These are phyloP conservation scores for Russula dissimulans DNA, from an alignment of 768 basidiomycete genomes.

Conservation along the genomic window DNA sequence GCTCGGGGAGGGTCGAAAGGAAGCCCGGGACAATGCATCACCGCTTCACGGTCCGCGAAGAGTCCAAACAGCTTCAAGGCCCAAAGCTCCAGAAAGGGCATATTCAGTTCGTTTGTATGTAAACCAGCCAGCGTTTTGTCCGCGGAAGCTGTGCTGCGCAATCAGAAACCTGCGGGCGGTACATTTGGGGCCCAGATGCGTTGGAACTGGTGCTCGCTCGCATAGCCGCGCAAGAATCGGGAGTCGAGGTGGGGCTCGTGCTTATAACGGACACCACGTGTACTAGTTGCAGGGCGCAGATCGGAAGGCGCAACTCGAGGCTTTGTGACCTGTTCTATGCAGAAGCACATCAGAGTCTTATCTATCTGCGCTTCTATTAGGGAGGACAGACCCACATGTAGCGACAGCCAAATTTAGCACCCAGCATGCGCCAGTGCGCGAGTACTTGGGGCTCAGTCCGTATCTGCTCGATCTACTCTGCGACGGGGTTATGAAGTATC, in stretches of 20 bases:
- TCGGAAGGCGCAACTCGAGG: background rate
- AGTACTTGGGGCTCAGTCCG: background rate
- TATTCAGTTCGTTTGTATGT: conserved; percentile 5
- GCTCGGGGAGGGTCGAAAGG: background rate
- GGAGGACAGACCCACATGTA: background rate
- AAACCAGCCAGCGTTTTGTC: conserved; percentile 5
- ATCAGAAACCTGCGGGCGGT: background rate
- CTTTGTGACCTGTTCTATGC: background rate
- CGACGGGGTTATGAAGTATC: background rate
- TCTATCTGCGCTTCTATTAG: background rate
- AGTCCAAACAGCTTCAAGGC: background rate
- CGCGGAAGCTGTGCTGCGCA: conserved; percentile 3
- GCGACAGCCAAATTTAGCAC: background rate
- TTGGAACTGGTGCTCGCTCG: background rate
- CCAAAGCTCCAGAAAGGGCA: background rate
- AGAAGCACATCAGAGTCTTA: background rate
- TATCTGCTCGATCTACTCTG: background rate
- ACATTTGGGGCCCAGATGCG: background rate
- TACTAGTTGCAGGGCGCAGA: background rate
- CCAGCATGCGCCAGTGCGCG: background rate
- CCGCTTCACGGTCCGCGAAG: background rate
- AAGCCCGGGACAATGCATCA: background rate
- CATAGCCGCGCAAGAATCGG: background rate
- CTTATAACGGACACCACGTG: background rate
- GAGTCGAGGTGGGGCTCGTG: too few species aligned